These are phyloP conservation scores for Otatea glauca DNA, from an alignment of 176 grass and related monocot species.

Conservation along the genomic window DNA sequence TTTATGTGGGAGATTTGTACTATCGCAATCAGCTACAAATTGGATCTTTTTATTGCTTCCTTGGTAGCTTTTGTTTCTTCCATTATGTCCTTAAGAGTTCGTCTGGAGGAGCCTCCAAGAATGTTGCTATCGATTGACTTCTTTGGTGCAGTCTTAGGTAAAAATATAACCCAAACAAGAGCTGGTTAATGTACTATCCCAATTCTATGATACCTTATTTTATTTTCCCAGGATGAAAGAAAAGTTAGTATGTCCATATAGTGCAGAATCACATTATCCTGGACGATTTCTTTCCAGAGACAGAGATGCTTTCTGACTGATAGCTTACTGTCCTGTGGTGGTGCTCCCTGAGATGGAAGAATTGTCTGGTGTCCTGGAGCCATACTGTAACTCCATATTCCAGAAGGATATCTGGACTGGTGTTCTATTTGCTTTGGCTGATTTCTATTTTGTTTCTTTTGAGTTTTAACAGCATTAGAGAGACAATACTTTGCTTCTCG, in stretches of 20 bases:
- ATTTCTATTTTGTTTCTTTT: not conserved
- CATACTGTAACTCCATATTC: not conserved
- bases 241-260: not conserved
- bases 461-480: not conserved
- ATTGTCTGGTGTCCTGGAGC: not conserved
- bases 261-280: not conserved
- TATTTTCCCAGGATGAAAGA: not conserved
- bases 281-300: not conserved
- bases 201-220: not conserved
- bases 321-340: not conserved
- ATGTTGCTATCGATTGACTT: slow-evolving; percentile 17
- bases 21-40: not conserved
- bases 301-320: not conserved
- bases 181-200: no score
- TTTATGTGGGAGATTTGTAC: not conserved
- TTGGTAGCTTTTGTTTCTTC: slow-evolving; percentile 13
- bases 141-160: slow-evolving; percentile 8
- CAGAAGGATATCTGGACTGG: not conserved
- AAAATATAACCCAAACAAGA: not conserved
- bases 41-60: not conserved
- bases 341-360: not conserved
- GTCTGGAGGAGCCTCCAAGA: not conserved
- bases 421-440: not conserved
- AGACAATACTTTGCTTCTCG: not conserved
- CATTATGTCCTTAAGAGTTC: not conserved